Evolutionary conservation across 2,329 filamentous ascomycete genomes (phyloP), one percentile per base, ranked within the genome.

Genomic region (Fusarium bactridioides): DNA sequence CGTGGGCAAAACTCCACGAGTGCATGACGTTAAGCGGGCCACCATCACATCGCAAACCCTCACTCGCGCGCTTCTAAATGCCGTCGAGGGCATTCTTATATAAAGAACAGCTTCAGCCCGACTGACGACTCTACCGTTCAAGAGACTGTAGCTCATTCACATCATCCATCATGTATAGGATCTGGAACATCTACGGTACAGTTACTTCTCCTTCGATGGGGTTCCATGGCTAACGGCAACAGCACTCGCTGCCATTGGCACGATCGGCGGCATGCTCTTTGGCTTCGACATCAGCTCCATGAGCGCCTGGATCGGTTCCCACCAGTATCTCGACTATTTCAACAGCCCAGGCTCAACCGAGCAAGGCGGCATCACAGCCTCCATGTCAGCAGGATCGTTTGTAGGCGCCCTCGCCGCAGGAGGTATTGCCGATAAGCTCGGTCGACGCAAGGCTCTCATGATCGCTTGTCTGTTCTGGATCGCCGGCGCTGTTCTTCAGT

Each of bases 271-370:
- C 59, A 82, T 82, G 78, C 80, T 83, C 38, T 88, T 88, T 72
- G 86, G 86, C 64, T 89, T 89, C 78, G 87, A 89, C 69, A 88
- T 89, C 65, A 85, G 84, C 33, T 88, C 87, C 64, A 89, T 89
- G 85, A 86, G 85, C 21, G 88, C 87, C 64, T 88, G 88, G 76
- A 86, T 88, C 67, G 85, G 84, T 33, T 85, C 85, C 18, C 70
- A 83, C 10, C 82, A 86, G 61, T 89, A 88, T 74, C 82, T 86
- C 61, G 82, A 84, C 4, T 88, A 85, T 80, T 89, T 89, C 78
- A 76, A 85, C 79, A 81, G 83, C 25, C 85, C 86, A 1, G 79
- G 79, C 13, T 82, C 82, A 27, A 79, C 82, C n/a, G 76, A 79
- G 19, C 85, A 87, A 69, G 86, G 85, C 37, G 85, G 84, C 55